phyloP scores from a whole-genome alignment of 2,329 filamentous ascomycete species.

The Colletotrichum sp. region DNA sequence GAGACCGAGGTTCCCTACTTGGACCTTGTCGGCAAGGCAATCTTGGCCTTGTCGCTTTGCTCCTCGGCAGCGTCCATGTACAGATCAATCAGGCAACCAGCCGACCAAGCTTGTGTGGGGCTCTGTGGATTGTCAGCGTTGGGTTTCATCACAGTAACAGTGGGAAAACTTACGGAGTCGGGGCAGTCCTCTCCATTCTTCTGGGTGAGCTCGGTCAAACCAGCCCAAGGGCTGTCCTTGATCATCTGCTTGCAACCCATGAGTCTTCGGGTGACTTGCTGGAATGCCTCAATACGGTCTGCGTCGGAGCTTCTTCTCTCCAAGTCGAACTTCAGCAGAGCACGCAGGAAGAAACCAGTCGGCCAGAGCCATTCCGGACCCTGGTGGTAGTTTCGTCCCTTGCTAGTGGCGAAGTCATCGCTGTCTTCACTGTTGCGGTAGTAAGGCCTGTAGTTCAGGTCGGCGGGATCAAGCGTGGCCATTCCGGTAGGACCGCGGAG shows the following conservation, averaged over 20 bases:
- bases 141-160: neutral
- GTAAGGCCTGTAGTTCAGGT: conserved; percentile 92
- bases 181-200: conserved; percentile 82
- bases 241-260: conserved; percentile 87
- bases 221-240: conserved; percentile 82
- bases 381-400: conserved; percentile 97
- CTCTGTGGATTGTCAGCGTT: conserved; percentile 56
- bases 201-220: conserved; percentile 91
- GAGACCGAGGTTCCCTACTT: neutral
- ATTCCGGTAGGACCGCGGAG: conserved; percentile 91
- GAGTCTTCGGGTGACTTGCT: conserved; percentile 88
- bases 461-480: conserved; percentile 91
- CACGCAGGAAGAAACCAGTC: conserved; percentile 92
- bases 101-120: conserved; percentile 96
- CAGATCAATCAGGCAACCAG: conserved; percentile 90
- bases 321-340: conserved; percentile 89
- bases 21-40: conserved; percentile 28
- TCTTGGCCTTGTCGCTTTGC: conserved; percentile 35
- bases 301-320: conserved; percentile 66
- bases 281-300: conserved; percentile 85
- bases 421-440: conserved; percentile 97
- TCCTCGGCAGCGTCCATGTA: conserved; percentile 85
- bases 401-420: conserved; percentile 87
- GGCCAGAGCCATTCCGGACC: conserved; percentile 99
- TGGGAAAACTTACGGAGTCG: conserved; percentile 75